Conservation (phyloP, 352 stramenopile genomes). For the Labyrinthula sp. region DNA sequence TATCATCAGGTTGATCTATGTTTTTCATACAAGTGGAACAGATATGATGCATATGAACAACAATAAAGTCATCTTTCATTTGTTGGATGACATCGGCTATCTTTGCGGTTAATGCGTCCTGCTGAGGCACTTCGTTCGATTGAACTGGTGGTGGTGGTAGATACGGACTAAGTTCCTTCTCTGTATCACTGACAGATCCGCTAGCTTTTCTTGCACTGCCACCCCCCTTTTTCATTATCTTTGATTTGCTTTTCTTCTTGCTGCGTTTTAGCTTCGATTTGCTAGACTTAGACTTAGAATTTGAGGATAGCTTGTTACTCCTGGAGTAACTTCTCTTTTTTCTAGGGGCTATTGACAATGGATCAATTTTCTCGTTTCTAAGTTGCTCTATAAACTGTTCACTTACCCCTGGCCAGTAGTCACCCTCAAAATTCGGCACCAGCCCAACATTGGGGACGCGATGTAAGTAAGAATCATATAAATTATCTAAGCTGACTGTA, state of each 20-base stretch:
- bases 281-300: conserved; percentile 10
- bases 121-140: conserved; percentile 21
- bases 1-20: conserved; percentile 23
- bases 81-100: conserved; percentile 28
- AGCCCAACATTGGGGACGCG: conserved; percentile 15
- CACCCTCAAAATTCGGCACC: conserved; percentile 27
- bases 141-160: conserved; percentile 10
- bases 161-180: conserved; percentile 26
- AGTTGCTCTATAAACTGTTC: conserved; percentile 23
- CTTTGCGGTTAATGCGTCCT: conserved; percentile 26
- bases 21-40: conserved; percentile 5
- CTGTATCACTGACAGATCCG: conserved; percentile 13
- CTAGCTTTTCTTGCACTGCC: conserved; percentile 7
- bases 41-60: conserved; percentile 30
- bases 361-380: conserved; percentile 25
- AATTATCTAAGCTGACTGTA: conserved; percentile 73
- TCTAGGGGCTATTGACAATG: conserved; percentile 11
- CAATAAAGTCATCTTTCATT: conserved; percentile 32
- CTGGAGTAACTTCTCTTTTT: conserved; percentile 13
- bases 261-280: conserved; percentile 25
- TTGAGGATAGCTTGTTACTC: conserved; percentile 27
- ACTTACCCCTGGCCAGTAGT: conserved; percentile 29
- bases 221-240: conserved; percentile 4
- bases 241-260: conserved; percentile 22
- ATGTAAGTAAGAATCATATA: conserved; percentile 73